Evolutionary conservation across 192 early-diverging fungal species (phyloP).

Genomic region (Funneliformis geosporum): DNA sequence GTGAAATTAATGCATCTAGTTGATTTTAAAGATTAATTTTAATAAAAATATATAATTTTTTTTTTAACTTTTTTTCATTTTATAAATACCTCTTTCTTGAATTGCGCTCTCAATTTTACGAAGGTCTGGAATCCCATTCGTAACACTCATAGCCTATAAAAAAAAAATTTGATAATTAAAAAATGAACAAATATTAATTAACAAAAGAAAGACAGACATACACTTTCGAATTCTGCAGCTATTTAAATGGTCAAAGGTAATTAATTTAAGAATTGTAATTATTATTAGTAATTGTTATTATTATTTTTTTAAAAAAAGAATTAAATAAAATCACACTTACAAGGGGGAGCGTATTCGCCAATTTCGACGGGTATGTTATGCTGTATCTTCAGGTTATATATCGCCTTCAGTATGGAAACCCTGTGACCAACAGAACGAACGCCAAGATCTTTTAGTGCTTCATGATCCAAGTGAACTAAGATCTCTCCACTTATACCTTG

Average conservation of each 20-base stretch:
- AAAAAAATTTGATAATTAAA: background rate
- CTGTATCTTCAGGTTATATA: slow-evolving; percentile 81
- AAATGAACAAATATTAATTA: background rate
- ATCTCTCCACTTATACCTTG: slow-evolving; percentile 89
- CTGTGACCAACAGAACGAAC: slow-evolving; percentile 85
- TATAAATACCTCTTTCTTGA: slow-evolving; percentile 45
- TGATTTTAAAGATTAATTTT: background rate
- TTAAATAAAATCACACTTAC: slow-evolving; percentile 39
- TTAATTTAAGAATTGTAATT: background rate
- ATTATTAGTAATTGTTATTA: background rate
- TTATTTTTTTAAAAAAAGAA: background rate
- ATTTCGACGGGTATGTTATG: slow-evolving; percentile 78
- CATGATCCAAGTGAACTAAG: slow-evolving; percentile 86
- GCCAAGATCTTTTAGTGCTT: slow-evolving; percentile 84
- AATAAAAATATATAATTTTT: slow-evolving; percentile 15
- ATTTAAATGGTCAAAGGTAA: background rate
- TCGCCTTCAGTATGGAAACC: slow-evolving; percentile 84
- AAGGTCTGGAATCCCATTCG: slow-evolving; percentile 50
- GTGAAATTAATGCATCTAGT: slow-evolving; percentile 35
- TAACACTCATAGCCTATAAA: slow-evolving; percentile 44
- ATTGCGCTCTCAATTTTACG: slow-evolving; percentile 51
- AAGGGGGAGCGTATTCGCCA: slow-evolving; percentile 85
- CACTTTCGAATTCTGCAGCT: slow-evolving; percentile 61
- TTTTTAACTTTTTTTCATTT: background rate
- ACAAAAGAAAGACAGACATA: slow-evolving; percentile 36